These are phyloP conservation scores for Adansonia grandidieri DNA, from an alignment of 441 rosid genomes.

Conservation along the genomic window DNA sequence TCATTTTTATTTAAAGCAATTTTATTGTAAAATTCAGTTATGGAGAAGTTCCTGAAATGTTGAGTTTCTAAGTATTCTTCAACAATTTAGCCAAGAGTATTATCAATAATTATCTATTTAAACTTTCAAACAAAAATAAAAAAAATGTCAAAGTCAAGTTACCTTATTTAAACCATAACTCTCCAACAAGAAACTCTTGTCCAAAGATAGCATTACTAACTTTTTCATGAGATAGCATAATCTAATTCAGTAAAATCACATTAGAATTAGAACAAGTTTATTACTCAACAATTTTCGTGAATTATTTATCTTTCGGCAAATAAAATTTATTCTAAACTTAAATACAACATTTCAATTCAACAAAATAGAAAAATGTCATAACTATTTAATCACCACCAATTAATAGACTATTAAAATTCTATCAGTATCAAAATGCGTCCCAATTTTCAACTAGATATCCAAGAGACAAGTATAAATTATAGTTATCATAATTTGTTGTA, in stretches of 20 bases:
- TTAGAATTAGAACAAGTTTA: neutral
- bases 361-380: neutral
- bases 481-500: neutral
- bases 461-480: neutral
- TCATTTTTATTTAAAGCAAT: neutral
- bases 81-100: neutral
- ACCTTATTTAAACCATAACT: neutral
- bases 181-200: neutral
- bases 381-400: neutral
- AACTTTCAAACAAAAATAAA: neutral
- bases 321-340: neutral
- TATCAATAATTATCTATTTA: neutral
- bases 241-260: slow-evolving; percentile 4
- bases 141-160: neutral
- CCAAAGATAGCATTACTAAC: neutral
- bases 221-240: neutral
- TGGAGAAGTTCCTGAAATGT: neutral
- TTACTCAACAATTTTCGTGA: neutral
- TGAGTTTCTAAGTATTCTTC: neutral
- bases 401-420: neutral
- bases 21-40: neutral
- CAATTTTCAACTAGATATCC: neutral
- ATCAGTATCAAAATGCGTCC: neutral
- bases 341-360: neutral
- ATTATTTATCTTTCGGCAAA: neutral